These are phyloP conservation scores for Vicia sativa DNA, from an alignment of 306 rosid species.

Conservation along the genomic window DNA sequence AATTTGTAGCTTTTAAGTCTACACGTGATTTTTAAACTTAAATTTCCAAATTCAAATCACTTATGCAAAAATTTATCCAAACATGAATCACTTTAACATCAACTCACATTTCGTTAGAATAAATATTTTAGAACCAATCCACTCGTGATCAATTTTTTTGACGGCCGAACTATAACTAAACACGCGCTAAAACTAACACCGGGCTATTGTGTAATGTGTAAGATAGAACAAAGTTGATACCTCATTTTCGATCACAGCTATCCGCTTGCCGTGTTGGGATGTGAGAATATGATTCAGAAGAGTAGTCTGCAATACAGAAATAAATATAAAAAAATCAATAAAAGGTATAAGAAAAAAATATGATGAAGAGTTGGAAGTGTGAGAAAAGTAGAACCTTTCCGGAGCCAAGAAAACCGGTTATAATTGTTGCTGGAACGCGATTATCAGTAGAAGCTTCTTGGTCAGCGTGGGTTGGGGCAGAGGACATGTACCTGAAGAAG, in stretches of 20 bases:
- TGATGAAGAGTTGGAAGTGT: too few species aligned
- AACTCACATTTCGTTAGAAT: too few species aligned
- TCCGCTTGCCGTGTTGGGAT: conserved; percentile 85
- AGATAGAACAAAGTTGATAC: conserved; percentile 38
- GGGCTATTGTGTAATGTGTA: neutral
- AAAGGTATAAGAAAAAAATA: too few species aligned
- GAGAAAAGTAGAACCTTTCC: conserved; percentile 66
- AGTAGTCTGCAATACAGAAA: conserved; percentile 64
- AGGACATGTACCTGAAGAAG: conserved; percentile 48
- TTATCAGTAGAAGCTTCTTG: conserved; percentile 48
- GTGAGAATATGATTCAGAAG: conserved; percentile 89
- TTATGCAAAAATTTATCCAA: too few species aligned
- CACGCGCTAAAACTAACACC: neutral
- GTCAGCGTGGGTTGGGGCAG: conserved; percentile 37
- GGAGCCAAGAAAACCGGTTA: conserved; percentile 93
- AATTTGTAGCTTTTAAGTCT: too few species aligned
- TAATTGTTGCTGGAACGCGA: conserved; percentile 82
- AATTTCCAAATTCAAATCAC: too few species aligned
- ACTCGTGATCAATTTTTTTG: too few species aligned
- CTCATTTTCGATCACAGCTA: conserved; percentile 96
- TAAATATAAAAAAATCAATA: neutral
- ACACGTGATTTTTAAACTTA: too few species aligned
- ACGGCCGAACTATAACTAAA: too few species aligned
- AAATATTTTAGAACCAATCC: too few species aligned
- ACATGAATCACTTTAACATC: too few species aligned